Conservation (phyloP, 106 monocot species). For the Platanthera guangdongensis region DNA sequence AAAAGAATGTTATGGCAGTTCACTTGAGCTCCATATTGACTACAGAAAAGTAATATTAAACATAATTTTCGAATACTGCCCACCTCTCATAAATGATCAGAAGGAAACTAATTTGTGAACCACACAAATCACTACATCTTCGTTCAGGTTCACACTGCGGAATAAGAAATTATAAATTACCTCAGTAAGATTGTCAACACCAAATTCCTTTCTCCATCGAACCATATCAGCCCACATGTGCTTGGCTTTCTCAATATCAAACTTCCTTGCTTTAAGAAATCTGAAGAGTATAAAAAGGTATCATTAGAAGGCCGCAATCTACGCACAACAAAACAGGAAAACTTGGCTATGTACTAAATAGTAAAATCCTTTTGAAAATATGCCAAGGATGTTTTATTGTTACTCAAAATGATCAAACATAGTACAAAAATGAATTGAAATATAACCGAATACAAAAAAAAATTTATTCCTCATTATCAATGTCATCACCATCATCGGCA, state of each 20-base stretch:
- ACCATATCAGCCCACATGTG: conserved; percentile 91
- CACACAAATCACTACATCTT: neutral
- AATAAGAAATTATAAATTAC: conserved; percentile 10
- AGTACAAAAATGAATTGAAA: neutral
- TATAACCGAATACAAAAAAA: neutral
- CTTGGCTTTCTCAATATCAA: conserved; percentile 74
- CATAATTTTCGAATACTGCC: neutral
- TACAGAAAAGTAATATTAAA: neutral
- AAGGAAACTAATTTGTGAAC: neutral
- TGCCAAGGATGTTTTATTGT: neutral
- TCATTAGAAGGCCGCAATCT: neutral
- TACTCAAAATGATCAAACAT: neutral
- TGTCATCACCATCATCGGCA: too few relatives aligned
- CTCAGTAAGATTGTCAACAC: conserved; percentile 43
- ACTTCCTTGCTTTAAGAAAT: conserved; percentile 74
- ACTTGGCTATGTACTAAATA: neutral
- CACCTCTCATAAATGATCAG: neutral
- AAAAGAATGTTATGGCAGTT: neutral
- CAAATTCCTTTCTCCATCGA: conserved; percentile 64
- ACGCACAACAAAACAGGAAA: neutral
- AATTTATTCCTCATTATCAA: neutral
- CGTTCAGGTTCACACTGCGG: neutral
- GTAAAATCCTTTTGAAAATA: neutral
- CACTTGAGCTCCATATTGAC: neutral
- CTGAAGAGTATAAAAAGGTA: conserved; percentile 13